Evolutionary conservation across 768 basidiomycete genomes (phyloP).

Genomic region (Leccinum ochraceum): DNA sequence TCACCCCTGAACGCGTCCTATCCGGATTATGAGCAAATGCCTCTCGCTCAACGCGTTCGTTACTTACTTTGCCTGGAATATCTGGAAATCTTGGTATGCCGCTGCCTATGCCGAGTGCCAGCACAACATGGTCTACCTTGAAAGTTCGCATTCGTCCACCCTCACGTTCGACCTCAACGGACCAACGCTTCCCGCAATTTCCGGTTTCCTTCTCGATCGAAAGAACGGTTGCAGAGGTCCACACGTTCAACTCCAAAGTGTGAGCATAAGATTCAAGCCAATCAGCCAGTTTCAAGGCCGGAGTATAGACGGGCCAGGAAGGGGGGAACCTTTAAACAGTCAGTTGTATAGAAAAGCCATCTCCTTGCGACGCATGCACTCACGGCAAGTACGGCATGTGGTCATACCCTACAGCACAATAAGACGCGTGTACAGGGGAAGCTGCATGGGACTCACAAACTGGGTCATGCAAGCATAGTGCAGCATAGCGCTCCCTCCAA

Average conservation of each 20-base stretch:
- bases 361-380: slow-evolving; percentile 18
- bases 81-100: slow-evolving; percentile 44
- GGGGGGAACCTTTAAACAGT: slow-evolving; percentile 47
- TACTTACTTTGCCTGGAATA: slow-evolving; percentile 44
- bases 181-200: slow-evolving; percentile 42
- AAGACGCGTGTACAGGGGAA: neutral
- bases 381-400: slow-evolving; percentile 59
- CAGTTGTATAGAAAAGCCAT: neutral
- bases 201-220: slow-evolving; percentile 31
- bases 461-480: slow-evolving; percentile 34
- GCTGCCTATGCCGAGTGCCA: slow-evolving; percentile 51
- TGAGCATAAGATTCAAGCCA: slow-evolving; percentile 69
- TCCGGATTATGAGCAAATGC: slow-evolving; percentile 2
- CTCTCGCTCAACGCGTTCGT: neutral
- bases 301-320: slow-evolving; percentile 59
- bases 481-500: slow-evolving; percentile 33
- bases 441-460: slow-evolving; percentile 27
- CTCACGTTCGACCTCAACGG: slow-evolving; percentile 38
- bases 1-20: slow-evolving; percentile 64
- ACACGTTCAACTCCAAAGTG: slow-evolving; percentile 60
- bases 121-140: slow-evolving; percentile 49
- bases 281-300: slow-evolving; percentile 58
- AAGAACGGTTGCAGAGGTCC: slow-evolving; percentile 48
- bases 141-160: slow-evolving; percentile 40
- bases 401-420: slow-evolving; percentile 38